Evolutionary conservation across 495 filamentous ascomycete species (phyloP).

Genomic region (Amphirosellinia nigrospora): DNA sequence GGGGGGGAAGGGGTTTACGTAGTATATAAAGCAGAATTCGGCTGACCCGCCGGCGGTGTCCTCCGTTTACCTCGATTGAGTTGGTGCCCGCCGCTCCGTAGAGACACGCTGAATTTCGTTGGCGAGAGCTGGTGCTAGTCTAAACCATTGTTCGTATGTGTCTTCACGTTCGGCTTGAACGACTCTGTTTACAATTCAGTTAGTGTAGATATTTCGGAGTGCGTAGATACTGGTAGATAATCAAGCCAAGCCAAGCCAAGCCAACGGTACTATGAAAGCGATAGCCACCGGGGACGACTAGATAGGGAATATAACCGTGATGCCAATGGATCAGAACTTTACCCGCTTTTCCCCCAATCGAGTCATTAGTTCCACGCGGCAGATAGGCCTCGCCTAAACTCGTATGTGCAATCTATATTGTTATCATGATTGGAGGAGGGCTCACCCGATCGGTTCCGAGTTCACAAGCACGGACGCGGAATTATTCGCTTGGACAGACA

Average conservation of each 20-base stretch:
- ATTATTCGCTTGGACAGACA: not conserved
- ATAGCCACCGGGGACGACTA: not conserved
- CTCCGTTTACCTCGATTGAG: constrained; percentile 3
- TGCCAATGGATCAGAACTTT: not conserved
- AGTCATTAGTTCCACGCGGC: constrained; percentile 5
- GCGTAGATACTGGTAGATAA: too few relatives aligned
- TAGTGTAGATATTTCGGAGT: too few relatives aligned
- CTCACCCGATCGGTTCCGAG: not conserved
- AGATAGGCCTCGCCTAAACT: not conserved
- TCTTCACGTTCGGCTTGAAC: not conserved
- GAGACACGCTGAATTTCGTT: not conserved
- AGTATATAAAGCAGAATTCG: not conserved
- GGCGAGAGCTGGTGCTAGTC: not conserved
- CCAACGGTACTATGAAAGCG: not conserved
- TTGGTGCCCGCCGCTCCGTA: constrained; percentile 8
- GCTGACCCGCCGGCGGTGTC: not conserved
- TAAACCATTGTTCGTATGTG: not conserved
- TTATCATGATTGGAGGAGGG: not conserved
- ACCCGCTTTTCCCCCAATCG: not conserved
- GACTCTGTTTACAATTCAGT: not conserved
- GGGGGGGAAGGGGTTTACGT: not conserved
- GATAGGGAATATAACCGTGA: not conserved
- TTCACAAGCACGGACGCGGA: not conserved
- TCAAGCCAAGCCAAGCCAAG: too few relatives aligned
- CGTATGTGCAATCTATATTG: not conserved